Base-by-base conservation (phyloP, 805 yeast genomes). In the Candida glaebosa region DNA sequence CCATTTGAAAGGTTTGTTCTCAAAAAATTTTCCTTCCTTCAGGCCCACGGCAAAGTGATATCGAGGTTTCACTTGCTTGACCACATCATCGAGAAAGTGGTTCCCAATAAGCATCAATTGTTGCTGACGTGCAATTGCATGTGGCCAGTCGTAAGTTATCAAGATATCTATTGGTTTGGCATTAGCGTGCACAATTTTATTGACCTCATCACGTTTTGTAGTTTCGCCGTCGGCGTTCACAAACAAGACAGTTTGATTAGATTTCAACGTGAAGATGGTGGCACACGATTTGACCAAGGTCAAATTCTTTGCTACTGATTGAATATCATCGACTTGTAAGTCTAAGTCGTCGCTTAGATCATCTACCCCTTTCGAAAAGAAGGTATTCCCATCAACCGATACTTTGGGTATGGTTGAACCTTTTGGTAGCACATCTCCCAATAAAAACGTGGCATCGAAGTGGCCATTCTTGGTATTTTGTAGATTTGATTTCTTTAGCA, bases 1-100 rank as follows among this genome's bases (percentile, higher is more conserved):
- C 87, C 87, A 82, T 39, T 64, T 48, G 53, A 86, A 81, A 1
- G 87, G 81, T 17, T 63, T 55, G 43, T 77, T 62, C 51, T 85
- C 88, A 46, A 67, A 63, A 51, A 71, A 79, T 31, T 65, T 63
- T 0, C 81, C 79, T 1, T 56, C 37, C 10, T 70, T 67, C 34
- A 71, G 58, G 0, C 86, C 86, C 18, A 69, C 74, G 2, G 79
- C 66, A 53, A 87, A 81, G 59, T 83, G 84, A 54, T 87, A 87
- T 42, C 79, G 65, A 2, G 96, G 95, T 44, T 71, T 69, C 2
- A 67, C 39, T 14, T 52, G 44, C 36, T 60, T 57, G 2, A 78
- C 73, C 1, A 81, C 44, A 4, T 51, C 53, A 55, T 82, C 87
- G 3, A 82, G 57, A 7, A 44, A 34, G 3, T 34, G 42, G 48